phyloP scores from a whole-genome alignment of 768 basidiomycete genomes.

The Xerocomus potaroensis region DNA sequence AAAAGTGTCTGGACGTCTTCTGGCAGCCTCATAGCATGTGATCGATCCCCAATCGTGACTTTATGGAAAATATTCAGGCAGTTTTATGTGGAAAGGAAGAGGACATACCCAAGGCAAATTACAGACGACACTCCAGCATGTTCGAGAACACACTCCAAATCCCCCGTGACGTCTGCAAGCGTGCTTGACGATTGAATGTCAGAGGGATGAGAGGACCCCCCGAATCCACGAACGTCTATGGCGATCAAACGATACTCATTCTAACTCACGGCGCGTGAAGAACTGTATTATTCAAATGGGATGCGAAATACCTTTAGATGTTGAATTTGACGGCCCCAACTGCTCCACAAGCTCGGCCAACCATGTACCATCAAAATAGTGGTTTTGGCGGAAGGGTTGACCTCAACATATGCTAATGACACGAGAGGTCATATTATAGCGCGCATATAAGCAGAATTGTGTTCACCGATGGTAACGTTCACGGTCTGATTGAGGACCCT shows the following conservation, averaged over 20 bases:
- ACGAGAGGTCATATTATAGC: background rate
- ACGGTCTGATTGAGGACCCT: conserved; percentile 31
- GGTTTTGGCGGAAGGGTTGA: conserved; percentile 49
- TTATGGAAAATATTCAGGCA: background rate
- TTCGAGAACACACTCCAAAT: conserved; percentile 59
- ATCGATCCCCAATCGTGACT: conserved; percentile 78
- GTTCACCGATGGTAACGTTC: conserved; percentile 45
- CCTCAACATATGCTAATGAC: conserved; percentile 55
- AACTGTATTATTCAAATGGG: background rate
- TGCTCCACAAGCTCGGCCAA: conserved; percentile 76
- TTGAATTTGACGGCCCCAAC: conserved; percentile 68
- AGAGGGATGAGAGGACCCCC: conserved; percentile 59
- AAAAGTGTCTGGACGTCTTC: conserved; percentile 63
- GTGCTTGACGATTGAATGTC: conserved; percentile 57
- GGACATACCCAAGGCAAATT: conserved; percentile 58
- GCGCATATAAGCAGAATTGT: conserved; percentile 8
- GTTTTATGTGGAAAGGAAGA: background rate
- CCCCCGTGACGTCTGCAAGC: conserved; percentile 56
- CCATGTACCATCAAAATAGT: conserved; percentile 71
- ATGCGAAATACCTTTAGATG: conserved; percentile 48
- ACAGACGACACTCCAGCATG: conserved; percentile 45
- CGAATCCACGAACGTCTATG: conserved; percentile 69
- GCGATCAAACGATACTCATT: conserved; percentile 57
- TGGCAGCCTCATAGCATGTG: conserved; percentile 64
- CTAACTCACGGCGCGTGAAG: conserved; percentile 28